Evolutionary conservation across 495 filamentous ascomycete species (phyloP).

Genomic region (Daldinia decipiens): DNA sequence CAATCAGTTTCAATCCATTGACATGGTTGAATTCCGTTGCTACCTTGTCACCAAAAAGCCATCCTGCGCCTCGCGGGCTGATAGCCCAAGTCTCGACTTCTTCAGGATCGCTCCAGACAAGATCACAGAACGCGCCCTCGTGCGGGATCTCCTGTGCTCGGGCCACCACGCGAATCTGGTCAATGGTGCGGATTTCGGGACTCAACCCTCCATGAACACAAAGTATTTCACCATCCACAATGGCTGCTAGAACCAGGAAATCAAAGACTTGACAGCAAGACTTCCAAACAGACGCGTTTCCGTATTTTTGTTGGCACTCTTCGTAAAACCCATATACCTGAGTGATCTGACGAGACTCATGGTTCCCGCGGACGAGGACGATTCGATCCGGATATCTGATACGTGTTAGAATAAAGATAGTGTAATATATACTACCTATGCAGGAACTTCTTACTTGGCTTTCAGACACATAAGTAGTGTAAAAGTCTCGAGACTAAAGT

Average conservation of each 20-base stretch:
- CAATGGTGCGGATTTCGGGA: conserved; percentile 94
- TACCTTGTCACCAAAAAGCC: conserved; percentile 97
- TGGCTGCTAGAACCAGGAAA: conserved; percentile 94
- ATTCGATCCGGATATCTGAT: conserved; percentile 91
- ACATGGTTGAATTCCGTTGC: conserved; percentile 99
- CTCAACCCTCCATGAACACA: conserved; percentile 98
- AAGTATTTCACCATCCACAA: conserved; percentile 95
- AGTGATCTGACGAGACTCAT: conserved; percentile 97
- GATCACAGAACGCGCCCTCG: conserved; percentile 96
- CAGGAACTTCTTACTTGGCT: conserved; percentile 76
- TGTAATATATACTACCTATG: not conserved
- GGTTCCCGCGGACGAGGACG: conserved; percentile 95
- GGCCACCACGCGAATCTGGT: conserved; percentile 97
- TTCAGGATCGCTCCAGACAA: conserved; percentile 98
- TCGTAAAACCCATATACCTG: conserved; percentile 99
- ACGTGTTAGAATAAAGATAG: conserved; percentile 34
- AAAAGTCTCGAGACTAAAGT: conserved; percentile 97
- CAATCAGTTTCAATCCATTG: conserved; percentile 93
- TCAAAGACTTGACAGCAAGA: conserved; percentile 99
- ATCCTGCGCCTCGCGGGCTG: conserved; percentile 91
- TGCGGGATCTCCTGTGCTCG: conserved; percentile 97
- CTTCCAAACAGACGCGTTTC: conserved; percentile 98
- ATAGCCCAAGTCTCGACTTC: conserved; percentile 99
- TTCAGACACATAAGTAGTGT: conserved; percentile 96
- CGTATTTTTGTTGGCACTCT: conserved; percentile 97